Base-by-base conservation (phyloP, 805 yeast species). In the Yarrowia sp. region DNA sequence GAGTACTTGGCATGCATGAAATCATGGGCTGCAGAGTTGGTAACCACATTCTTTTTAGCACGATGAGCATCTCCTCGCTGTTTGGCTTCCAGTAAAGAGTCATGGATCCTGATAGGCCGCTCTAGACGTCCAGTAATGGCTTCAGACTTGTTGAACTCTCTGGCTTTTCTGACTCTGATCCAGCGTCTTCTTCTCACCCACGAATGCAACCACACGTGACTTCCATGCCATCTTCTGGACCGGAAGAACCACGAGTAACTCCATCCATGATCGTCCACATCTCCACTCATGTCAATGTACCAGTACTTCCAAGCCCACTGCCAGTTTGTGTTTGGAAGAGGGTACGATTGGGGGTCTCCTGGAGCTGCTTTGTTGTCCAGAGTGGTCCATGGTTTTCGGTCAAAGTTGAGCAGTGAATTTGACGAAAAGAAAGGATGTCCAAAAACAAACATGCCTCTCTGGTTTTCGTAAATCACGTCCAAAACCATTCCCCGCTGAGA, bases 211-310 rank as follows among this genome's bases (percentile, higher is more conserved):
- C 79, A 78, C 53, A 80, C 78, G 70, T 82, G 83, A 33, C 71
- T 67, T 3, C 89, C 90, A 69, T 85, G 84, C 96, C 96, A 89
- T 51, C 74, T 71, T 31, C 69, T 69, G 18, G 82, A 75, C 9
- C 76, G 73, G 66, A 86, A 82, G 28, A 80, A 69, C 75, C 83
- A 77, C 65, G 88, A 80, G 71, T 89, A 90, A 36, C 81, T 73
- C 96, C 96, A 89, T n/a, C 96, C 96, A 71, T 87, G 89, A 70
- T 88, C 92, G 73, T 89, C 96, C 18, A 84, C 88, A 71, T 88
- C 91, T 44, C 76, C 75, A 4, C 76, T 72, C 93, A 90, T 87
- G 66, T 86, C 79, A 2, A 88, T 86, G 69, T 85, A 86, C 96
- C 96, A 89, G 64, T 80, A 77, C 13, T 79, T 79, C 91, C 92